Evolutionary conservation across 1,284 basidiomycete species (phyloP).

Genomic region (Rhizoctonia solani): DNA sequence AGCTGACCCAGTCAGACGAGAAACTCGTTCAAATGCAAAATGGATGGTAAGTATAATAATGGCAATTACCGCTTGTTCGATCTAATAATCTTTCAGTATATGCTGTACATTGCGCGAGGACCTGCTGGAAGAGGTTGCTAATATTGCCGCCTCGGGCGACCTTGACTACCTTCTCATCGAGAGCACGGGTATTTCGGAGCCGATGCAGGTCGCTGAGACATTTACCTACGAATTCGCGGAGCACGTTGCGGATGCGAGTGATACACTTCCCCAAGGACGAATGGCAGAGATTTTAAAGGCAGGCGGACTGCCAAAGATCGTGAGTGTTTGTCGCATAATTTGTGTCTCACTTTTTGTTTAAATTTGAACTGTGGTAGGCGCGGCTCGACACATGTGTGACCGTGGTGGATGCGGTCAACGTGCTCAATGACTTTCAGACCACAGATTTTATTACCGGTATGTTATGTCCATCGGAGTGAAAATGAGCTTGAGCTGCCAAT

Average conservation of each 20-base stretch:
- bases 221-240: constrained; percentile 48
- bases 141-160: constrained; percentile 46
- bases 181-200: constrained; percentile 51
- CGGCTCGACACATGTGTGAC: constrained; percentile 45
- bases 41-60: constrained; percentile 42
- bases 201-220: constrained; percentile 51
- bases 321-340: constrained; percentile 41
- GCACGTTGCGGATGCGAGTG: constrained; percentile 45
- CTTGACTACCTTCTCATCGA: constrained; percentile 54
- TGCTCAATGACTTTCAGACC: constrained; percentile 51
- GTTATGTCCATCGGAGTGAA: not conserved
- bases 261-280: constrained; percentile 42
- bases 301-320: constrained; percentile 49
- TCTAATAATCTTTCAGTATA: constrained; percentile 41
- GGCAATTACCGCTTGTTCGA: not conserved
- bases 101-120: constrained; percentile 54
- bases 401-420: constrained; percentile 45
- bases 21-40: constrained; percentile 52
- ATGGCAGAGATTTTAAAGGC: constrained; percentile 48
- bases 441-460: constrained; percentile 52
- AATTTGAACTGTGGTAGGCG: not conserved
- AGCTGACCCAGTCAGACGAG: constrained; percentile 49
- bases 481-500: not conserved
- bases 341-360: constrained; percentile 42
- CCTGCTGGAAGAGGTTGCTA: constrained; percentile 52